Evolutionary conservation across 2,329 filamentous ascomycete species (phyloP), one percentile per base, ranked within the genome.

Genomic region (Aspergillus fumigatiaffinis): DNA sequence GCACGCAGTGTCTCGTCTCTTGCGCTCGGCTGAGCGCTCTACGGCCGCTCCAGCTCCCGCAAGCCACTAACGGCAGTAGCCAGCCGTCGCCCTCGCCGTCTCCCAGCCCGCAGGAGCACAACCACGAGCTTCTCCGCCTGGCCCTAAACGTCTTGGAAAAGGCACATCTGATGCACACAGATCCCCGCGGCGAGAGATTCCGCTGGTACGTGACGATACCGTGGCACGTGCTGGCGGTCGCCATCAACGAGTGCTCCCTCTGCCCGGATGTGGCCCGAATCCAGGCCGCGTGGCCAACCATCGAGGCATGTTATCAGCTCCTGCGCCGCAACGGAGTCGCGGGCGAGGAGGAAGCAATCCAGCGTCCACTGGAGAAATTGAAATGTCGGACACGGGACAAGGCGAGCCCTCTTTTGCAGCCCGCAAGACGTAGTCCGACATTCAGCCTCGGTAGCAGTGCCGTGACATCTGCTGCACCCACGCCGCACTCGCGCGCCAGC

Each of bases 161-260:
- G 50, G 59, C 60, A 3, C 59, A 64, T 1, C 58, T 68, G 3
- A 63, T 73, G 21, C 65, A 68, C 20, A 69, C 60, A 0, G 64
- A 70, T 41, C 60, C 66, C 1, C 66, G 66, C n/a, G 68, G 67
- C 23, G 68, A 71, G 52, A 66, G 64, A 1, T 71, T 68, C 21
- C 60, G 68, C 32, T 71, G 68, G 70, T 67, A 67, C 48, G 54
- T 70, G 14, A 56, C 58, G 1, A 61, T 68, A 2, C 67, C 61
- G 26, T 69, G 68, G 69, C 66, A 66, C 12, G 59, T 60, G 1
- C 63, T 73, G 7, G 62, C 65, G 1, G 60, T 68, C 32, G 68
- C 69, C 20, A 58, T 71, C 17, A 60, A 62, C 3, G 70, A 71
- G 52, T 71, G 69, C 50, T 66, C 64, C 51, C 56, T 66, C 23